Conservation (phyloP, 2,329 filamentous ascomycete species). For the Microcyclosporella mali region DNA sequence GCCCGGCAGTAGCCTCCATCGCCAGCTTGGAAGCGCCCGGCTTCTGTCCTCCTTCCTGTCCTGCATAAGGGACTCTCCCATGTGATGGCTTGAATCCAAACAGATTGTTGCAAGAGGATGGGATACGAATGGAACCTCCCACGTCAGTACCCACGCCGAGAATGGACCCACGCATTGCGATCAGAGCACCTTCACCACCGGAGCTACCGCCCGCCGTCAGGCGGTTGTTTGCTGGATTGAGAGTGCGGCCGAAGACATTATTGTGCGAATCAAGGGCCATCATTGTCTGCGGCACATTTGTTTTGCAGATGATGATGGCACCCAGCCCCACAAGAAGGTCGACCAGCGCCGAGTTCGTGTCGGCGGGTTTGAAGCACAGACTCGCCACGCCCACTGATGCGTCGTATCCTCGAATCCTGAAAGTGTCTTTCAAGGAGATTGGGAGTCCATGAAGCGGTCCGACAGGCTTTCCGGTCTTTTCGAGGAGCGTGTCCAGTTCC, state of each 20-base stretch:
- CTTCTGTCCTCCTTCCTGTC: slow-evolving; percentile 44
- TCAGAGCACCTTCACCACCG: slow-evolving; percentile 48
- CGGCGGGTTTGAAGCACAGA: slow-evolving; percentile 45
- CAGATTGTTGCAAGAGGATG: slow-evolving; percentile 45
- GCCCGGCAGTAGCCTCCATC: slow-evolving; percentile 42
- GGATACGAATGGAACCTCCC: slow-evolving; percentile 44
- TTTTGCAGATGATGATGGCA: slow-evolving; percentile 47
- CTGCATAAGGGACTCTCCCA: slow-evolving; percentile 47
- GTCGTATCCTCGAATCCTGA: slow-evolving; percentile 33
- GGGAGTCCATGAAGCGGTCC: slow-evolving; percentile 42
- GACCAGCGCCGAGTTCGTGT: slow-evolving; percentile 45
- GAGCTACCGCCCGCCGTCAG: slow-evolving; percentile 49
- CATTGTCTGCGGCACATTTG: slow-evolving; percentile 50
- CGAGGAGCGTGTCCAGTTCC: slow-evolving; percentile 36
- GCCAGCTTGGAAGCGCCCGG: slow-evolving; percentile 43
- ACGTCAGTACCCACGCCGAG: slow-evolving; percentile 51
- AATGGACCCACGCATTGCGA: slow-evolving; percentile 44
- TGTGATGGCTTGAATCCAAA: slow-evolving; percentile 44
- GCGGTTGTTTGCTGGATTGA: slow-evolving; percentile 44
- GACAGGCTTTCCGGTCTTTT: slow-evolving; percentile 32
- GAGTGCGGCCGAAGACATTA: slow-evolving; percentile 43
- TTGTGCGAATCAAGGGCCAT: slow-evolving; percentile 50
- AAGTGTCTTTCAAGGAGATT: slow-evolving; percentile 33
- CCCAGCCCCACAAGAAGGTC: slow-evolving; percentile 42
- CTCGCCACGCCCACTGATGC: slow-evolving; percentile 38